Conservation (phyloP, 352 stramenopile species). For the Phytopythium montanum region DNA sequence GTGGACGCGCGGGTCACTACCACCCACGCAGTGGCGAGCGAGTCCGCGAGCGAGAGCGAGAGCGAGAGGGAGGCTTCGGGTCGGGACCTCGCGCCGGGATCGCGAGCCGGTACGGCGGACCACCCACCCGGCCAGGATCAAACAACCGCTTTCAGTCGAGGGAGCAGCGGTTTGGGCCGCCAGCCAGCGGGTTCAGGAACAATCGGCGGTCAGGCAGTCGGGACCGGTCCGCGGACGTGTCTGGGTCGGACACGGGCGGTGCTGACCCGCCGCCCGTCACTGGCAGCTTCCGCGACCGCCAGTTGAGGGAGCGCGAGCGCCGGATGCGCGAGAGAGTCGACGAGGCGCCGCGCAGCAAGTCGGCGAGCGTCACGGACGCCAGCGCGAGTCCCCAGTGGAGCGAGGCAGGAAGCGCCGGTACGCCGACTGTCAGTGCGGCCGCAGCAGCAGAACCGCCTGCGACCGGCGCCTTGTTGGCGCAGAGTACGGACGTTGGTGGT, state of each 20-base stretch:
- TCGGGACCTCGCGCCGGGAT: slow-evolving; percentile 14
- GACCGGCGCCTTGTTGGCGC: not conserved
- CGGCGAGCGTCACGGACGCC: slow-evolving; percentile 1
- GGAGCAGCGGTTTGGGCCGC: slow-evolving; percentile 5
- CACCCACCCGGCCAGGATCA: not conserved
- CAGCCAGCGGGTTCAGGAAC: not conserved
- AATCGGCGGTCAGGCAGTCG: slow-evolving; percentile 33
- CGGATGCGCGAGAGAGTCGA: slow-evolving; percentile 19
- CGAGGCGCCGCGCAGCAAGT: not conserved
- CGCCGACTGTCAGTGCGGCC: not conserved
- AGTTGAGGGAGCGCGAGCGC: slow-evolving; percentile 28
- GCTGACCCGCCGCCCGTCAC: slow-evolving; percentile 16
- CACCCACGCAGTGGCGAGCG: slow-evolving; percentile 17
- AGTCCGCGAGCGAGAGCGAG: slow-evolving; percentile 28
- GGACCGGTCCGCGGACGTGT: slow-evolving; percentile 22
- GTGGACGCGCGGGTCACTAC: slow-evolving; percentile 20
- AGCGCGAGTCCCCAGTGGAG: not conserved
- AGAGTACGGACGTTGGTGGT: not conserved
- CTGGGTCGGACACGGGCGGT: slow-evolving; percentile 9
- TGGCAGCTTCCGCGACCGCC: slow-evolving; percentile 31
- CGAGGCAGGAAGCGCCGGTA: not conserved
- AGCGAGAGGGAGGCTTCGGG: not conserved
- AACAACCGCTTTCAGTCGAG: slow-evolving; percentile 3
- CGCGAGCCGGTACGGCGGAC: slow-evolving; percentile 16
- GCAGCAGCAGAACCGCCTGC: not conserved